These are phyloP conservation scores for Acanthamoeba triangularis DNA, from an alignment of 208 protist species.

Conservation along the genomic window DNA sequence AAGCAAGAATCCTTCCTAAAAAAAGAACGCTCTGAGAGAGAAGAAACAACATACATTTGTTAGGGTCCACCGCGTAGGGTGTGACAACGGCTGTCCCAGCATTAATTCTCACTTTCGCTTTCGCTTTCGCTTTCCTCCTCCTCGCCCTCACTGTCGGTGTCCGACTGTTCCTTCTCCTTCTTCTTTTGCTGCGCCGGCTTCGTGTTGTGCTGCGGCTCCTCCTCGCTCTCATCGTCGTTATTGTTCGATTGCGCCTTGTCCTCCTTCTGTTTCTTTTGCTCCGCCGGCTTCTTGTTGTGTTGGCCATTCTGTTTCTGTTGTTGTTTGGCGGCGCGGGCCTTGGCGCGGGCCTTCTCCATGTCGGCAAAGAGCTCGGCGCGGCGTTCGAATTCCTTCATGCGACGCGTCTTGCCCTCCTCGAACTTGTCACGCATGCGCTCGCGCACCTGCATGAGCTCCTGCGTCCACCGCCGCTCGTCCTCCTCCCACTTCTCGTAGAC, in stretches of 20 bases:
- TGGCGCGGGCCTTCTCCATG: neutral
- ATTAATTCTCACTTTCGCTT: neutral
- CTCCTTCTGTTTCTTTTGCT: neutral
- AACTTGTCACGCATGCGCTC: slow-evolving; percentile 4
- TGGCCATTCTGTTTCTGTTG: neutral
- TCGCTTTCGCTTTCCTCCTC: neutral
- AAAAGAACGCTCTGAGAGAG: too few species aligned
- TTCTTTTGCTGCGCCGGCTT: too few species aligned
- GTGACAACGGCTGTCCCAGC: too few species aligned
- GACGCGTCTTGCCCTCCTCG: neutral
- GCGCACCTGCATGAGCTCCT: neutral
- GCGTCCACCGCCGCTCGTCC: slow-evolving; percentile 29
- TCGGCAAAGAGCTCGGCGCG: neutral
- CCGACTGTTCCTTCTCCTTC: too few species aligned
- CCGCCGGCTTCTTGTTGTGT: neutral
- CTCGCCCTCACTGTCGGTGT: too few species aligned
- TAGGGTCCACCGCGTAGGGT: too few species aligned
- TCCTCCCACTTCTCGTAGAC: slow-evolving; percentile 38
- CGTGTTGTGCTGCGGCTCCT: too few species aligned
- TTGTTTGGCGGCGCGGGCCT: neutral
- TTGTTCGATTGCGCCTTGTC: neutral
- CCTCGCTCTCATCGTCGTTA: neutral
- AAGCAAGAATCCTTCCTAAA: fast-evolving
- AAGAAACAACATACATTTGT: too few species aligned
- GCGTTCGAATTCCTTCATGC: slow-evolving; percentile 1